Conservation (phyloP, 2,329 filamentous ascomycete genomes). For the Metarhizium sp. region DNA sequence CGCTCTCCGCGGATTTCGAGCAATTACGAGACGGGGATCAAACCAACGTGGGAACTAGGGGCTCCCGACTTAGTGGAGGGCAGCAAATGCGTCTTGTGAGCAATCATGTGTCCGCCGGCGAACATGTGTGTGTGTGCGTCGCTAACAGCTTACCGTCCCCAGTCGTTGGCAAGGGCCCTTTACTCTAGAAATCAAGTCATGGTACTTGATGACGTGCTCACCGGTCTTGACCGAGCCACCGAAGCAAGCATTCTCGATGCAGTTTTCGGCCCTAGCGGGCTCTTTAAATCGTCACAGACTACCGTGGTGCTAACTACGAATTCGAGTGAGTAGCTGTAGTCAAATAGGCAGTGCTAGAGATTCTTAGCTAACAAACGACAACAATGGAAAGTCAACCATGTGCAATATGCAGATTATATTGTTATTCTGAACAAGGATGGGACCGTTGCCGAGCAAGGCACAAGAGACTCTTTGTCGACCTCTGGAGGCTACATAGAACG, state of each 20-base stretch:
- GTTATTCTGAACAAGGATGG: conserved; percentile 13
- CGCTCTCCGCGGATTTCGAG: conserved; percentile 10
- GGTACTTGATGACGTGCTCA: conserved; percentile 24
- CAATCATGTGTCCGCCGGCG: background rate
- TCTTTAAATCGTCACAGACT: conserved; percentile 13
- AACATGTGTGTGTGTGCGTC: background rate
- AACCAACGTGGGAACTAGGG: conserved; percentile 12
- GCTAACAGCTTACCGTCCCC: no score
- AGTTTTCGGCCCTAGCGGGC: conserved; percentile 23
- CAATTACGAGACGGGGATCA: conserved; percentile 13
- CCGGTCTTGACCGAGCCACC: conserved; percentile 26
- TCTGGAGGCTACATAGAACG: background rate
- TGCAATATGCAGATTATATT: conserved; percentile 14
- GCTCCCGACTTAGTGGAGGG: conserved; percentile 15
- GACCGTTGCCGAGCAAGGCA: conserved; percentile 3
- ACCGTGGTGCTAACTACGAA: conserved; percentile 19
- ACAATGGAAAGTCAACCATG: conserved; percentile 6
- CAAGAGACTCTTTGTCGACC: conserved; percentile 4
- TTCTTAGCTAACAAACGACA: no score
- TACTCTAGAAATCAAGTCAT: conserved; percentile 15
- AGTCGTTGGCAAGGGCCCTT: conserved; percentile 15
- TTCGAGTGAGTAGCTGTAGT: background rate
- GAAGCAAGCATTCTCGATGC: conserved; percentile 25
- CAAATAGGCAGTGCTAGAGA: no score
- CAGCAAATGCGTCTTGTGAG: conserved; percentile 16